Base-by-base conservation (phyloP, 179 eudicot genomes). In the Spergularia azorica region DNA sequence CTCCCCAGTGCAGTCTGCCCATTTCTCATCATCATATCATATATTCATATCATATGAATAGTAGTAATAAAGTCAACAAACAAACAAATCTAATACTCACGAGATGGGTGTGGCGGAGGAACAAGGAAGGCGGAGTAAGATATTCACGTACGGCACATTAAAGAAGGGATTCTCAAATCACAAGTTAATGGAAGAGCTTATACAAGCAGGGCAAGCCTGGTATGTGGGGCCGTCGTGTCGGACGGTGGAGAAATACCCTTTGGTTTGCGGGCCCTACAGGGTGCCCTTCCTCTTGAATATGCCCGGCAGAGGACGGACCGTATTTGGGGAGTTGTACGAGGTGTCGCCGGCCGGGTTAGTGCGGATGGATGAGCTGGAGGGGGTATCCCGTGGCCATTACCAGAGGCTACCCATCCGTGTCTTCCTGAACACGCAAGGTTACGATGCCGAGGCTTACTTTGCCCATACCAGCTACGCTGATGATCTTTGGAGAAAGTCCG, bases 111-210 rank as follows among this genome's bases (percentile, higher is more conserved):
- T 12, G 9, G 69, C 18, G 2, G 41, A 70, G 9, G 16, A 59
- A 26, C 2, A 1, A 67, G n/a, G 13, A n/a, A 17, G 0, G 32
- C 13, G 26, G 38, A 46, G 15, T 1, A 79, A 36, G 32, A 81
- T 90, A 8, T 92, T 92, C 93, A 89, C 92, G 17, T 92, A 92
- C 82, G 95, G 97, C 10, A 92, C 97, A 0, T 80, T 92, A 0
- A 92, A 92, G 69, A 81, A 62, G 3, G 97, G 95, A 8, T 92
- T 90, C 85, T 83, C 89, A 12, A 92, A 92, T 76, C 97, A 92
- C 85, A 26, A 3, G 17, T 87, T 92, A 54, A 82, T 92, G 72
- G 75, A 82, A 6, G 90, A 86, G 20, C 79, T 90, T 26, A 81
- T 89, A 0, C 63, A 81, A 55, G 20, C 88, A 13, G 87, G 88